phyloP scores from a whole-genome alignment of 1,284 basidiomycete species.

The Wolfiporia cocos region DNA sequence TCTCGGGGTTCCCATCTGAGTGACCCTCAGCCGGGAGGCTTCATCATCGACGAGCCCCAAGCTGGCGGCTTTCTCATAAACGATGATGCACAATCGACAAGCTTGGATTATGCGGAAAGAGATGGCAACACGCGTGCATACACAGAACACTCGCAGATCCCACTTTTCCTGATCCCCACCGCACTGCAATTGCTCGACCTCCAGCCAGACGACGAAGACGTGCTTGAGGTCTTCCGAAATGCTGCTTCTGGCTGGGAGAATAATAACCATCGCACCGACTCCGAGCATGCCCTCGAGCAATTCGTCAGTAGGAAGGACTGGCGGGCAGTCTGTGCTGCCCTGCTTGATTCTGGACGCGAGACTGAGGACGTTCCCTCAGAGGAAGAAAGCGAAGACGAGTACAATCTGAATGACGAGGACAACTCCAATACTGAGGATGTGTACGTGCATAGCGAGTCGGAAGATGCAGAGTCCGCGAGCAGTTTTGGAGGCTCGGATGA shows the following conservation, averaged over 20 bases:
- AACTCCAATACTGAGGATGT: conserved; percentile 20
- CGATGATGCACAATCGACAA: conserved; percentile 3
- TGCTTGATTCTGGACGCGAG: conserved; percentile 33
- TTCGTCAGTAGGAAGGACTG: conserved; percentile 58
- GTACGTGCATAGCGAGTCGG: conserved; percentile 18
- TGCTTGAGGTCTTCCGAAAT: conserved; percentile 62
- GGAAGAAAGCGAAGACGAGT: conserved; percentile 20
- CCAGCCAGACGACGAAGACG: conserved; percentile 58
- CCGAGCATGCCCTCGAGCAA: conserved; percentile 15
- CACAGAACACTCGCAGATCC: conserved; percentile 29
- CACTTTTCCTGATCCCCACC: conserved; percentile 50
- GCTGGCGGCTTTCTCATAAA: conserved; percentile 13
- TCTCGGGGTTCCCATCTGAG: too few species aligned
- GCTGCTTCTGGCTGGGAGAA: conserved; percentile 62
- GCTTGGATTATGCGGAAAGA: conserved; percentile 3
- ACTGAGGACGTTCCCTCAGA: conserved; percentile 25
- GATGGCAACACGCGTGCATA: background rate
- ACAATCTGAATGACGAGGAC: conserved; percentile 13
- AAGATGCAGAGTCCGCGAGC: conserved; percentile 15
- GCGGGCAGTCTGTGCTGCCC: conserved; percentile 66
- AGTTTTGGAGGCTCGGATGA: conserved; percentile 21
- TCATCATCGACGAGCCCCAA: conserved; percentile 9
- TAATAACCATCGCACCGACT: conserved; percentile 5
- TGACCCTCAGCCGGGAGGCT: conserved; percentile 13
- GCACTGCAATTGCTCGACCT: conserved; percentile 61